Percentiles rank a stretch among this genome's conserved stretches.
phyloP scores from a whole-genome alignment of 1,284 basidiomycete genomes.

The Flammula alnicola region DNA sequence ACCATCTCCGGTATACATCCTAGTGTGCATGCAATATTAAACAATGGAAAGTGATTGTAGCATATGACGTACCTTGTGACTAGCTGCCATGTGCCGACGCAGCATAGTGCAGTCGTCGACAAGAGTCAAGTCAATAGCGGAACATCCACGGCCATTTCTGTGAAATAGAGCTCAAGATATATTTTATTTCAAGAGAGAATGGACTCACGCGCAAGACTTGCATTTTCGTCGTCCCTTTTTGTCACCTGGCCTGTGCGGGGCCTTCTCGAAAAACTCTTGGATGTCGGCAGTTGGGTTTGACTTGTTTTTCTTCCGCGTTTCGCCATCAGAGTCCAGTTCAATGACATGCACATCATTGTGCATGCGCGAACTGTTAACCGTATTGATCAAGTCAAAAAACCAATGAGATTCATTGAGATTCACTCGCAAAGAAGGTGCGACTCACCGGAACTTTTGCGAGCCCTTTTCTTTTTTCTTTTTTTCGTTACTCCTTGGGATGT shows the following conservation, averaged over 20 bases:
- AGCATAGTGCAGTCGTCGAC: neutral
- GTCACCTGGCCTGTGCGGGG: neutral
- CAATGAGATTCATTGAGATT: too few species aligned
- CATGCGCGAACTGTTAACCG: too few species aligned
- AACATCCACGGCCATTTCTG: neutral
- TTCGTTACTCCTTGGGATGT: too few species aligned
- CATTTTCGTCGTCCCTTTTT: neutral
- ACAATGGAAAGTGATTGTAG: neutral
- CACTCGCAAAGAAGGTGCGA: too few species aligned
- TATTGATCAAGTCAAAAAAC: too few species aligned
- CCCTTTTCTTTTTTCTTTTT: too few species aligned
- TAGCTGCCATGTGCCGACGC: constrained; percentile 1
- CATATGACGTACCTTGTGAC: constrained; percentile 2
- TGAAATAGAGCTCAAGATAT: neutral
- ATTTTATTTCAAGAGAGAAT: neutral
- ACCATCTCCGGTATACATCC: constrained; percentile 8
- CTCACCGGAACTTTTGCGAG: too few species aligned
- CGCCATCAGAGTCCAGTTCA: neutral
- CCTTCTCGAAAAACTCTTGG: neutral
- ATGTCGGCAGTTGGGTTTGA: neutral
- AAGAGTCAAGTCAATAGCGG: neutral
- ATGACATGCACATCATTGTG: neutral
- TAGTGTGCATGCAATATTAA: neutral
- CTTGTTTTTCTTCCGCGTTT: neutral
- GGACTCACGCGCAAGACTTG: neutral